A percentile compares a stretch with the other conserved stretches of the same genome.
phyloP scores from a whole-genome alignment of 768 basidiomycete species.

The Lactifluus volemus region DNA sequence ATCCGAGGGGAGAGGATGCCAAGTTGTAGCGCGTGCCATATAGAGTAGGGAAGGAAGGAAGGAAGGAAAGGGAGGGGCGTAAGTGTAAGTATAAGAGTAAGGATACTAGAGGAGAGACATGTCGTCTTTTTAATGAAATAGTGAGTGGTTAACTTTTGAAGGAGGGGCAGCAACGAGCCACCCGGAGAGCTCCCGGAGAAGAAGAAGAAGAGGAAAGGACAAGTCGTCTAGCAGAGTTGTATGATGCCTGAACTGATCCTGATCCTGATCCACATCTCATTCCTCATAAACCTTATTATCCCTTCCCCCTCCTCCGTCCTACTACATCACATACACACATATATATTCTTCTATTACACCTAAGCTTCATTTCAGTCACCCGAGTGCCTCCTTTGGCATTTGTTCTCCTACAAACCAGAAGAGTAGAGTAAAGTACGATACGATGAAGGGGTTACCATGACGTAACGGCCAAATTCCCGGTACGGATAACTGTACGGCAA shows the following conservation, averaged over 20 bases:
- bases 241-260: too few relatives aligned
- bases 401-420: neutral
- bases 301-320: neutral
- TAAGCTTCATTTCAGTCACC: neutral
- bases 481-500: neutral
- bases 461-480: constrained; percentile 14
- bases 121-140: constrained; percentile 23
- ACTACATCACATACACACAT: too few relatives aligned
- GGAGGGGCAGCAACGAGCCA: neutral
- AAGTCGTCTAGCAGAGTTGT: too few relatives aligned
- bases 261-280: too few relatives aligned
- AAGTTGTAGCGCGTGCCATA: constrained; percentile 18
- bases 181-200: constrained; percentile 3
- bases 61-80: neutral
- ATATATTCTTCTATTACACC: too few relatives aligned
- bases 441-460: constrained; percentile 12
- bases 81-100: neutral
- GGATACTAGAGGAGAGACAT: constrained; percentile 9
- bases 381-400: neutral
- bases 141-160: neutral
- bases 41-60: neutral
- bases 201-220: neutral
- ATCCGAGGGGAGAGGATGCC: constrained; percentile 21
- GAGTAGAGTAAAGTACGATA: too few relatives aligned
- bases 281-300: too few relatives aligned